Conservation (phyloP, 148 eudicot species). For the Heliamphora exappendiculata region DNA sequence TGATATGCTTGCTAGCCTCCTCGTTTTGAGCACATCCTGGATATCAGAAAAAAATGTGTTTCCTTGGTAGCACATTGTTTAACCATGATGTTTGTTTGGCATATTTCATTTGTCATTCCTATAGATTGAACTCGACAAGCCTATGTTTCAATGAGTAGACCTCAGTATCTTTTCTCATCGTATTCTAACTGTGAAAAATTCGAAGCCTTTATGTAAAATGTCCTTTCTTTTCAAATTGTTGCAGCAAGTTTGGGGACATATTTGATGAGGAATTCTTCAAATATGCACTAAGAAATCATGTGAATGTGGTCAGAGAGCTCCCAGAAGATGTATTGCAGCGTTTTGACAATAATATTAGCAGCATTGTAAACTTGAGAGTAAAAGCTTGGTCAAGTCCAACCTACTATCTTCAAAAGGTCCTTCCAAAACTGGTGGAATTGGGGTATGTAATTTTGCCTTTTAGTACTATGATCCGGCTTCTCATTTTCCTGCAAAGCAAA, state of each 20-base stretch:
- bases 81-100: not conserved
- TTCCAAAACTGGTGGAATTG: conserved; percentile 66
- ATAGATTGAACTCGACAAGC: not conserved
- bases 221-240: conserved; percentile 11
- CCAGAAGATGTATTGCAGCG: conserved; percentile 67
- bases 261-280: conserved; percentile 95
- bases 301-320: conserved; percentile 70
- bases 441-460: conserved; percentile 44
- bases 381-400: conserved; percentile 95
- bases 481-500: not conserved
- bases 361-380: conserved; percentile 83
- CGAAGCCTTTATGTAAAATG: not conserved
- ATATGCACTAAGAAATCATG: conserved; percentile 76
- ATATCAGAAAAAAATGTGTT: not conserved
- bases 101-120: not conserved
- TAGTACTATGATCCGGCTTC: conserved; percentile 4
- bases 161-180: not conserved
- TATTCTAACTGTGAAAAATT: not conserved
- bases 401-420: conserved; percentile 77
- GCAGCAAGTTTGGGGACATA: conserved; percentile 90
- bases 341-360: conserved; percentile 89
- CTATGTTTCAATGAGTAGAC: not conserved
- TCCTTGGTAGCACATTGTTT: not conserved
- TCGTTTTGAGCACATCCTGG: not conserved
- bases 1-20: not conserved